Base-by-base conservation (phyloP, 2,329 filamentous ascomycete species). In the Beauveria sp. region DNA sequence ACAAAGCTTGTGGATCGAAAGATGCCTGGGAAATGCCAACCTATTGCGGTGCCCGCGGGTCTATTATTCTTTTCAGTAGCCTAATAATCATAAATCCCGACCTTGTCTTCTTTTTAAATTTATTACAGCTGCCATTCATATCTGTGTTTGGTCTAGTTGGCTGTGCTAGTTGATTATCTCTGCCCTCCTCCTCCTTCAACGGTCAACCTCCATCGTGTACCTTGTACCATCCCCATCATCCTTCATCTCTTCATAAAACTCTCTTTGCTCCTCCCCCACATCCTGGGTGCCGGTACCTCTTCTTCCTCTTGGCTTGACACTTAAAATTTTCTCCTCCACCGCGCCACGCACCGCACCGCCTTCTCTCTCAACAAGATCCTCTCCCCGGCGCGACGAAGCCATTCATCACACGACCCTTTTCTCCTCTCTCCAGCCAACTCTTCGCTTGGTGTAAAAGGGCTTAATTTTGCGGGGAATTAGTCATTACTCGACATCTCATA, bases 231-330 rank as follows among this genome's bases (percentile, higher is more conserved):
- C 52, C 52, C 52, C 34, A 7, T 20, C 51, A 53, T 53, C 51
- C 6, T 53, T 37, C 20, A 24, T 37, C 50, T 20, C 30, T 24
- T 40, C 18, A 41, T 10, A 20, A 43, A 54, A 54, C 52, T 54
- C 52, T 54, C 52, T 43, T 54, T 54, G 22, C 37, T n/a, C 37
- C 22, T 54, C 52, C 52, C 51, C 52, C 52, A 54, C 52, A 54
- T 43, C 22, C 10, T n/a, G 5, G 26, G 2, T 5, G 12, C 34
- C 34, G 30, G 30, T 34, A 5, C 16, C 41, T 26, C 8, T 24
- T 28, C 16, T n/a, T 40, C 16, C n/a, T 8, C 16, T 8, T 9
- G n/a, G 12, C 34, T 22, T 18, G 9, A 37, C 34, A 37, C 34
- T 14, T 26, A 26, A 18, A 26, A 24, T 26, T 48, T 48, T 24